Conservation (phyloP, 169 alveolate species). For the Plasmodium yoelii region DNA sequence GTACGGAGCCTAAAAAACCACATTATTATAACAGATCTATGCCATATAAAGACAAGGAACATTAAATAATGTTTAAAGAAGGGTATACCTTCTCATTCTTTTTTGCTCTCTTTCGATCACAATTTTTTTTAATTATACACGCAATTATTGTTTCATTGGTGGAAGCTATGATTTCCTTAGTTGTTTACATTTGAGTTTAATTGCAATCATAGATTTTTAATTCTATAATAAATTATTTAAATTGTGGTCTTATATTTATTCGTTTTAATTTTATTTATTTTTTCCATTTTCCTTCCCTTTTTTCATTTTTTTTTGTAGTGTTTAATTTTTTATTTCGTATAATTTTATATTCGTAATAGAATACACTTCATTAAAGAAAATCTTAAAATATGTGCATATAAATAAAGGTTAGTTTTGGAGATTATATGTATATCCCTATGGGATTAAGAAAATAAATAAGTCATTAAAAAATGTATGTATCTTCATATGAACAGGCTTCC, state of each 20-base stretch:
- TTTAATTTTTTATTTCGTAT: background rate
- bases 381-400: too few species aligned
- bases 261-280: slow-evolving; percentile 3
- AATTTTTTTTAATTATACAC: background rate
- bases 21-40: slow-evolving; percentile 48
- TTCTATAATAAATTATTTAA: background rate
- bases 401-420: too few species aligned
- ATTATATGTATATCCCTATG: too few species aligned
- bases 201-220: slow-evolving; percentile 17
- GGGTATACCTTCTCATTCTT: background rate
- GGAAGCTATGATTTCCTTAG: background rate
- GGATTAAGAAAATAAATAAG: too few species aligned
- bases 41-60: slow-evolving; percentile 64
- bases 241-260: background rate
- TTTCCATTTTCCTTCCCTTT: slow-evolving; percentile 6
- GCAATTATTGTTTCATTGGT: too few species aligned
- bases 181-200: slow-evolving; percentile 29
- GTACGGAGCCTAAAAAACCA: slow-evolving; percentile 27
- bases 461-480: too few species aligned
- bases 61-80: background rate
- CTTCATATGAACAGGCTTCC: too few species aligned
- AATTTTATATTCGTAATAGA: slow-evolving; percentile 3
- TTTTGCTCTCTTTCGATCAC: slow-evolving; percentile 1
- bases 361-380: background rate
- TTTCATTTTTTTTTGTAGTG: slow-evolving; percentile 23